Base-by-base conservation (phyloP, 345 rosid species). In the Ceriops zippeliana region DNA sequence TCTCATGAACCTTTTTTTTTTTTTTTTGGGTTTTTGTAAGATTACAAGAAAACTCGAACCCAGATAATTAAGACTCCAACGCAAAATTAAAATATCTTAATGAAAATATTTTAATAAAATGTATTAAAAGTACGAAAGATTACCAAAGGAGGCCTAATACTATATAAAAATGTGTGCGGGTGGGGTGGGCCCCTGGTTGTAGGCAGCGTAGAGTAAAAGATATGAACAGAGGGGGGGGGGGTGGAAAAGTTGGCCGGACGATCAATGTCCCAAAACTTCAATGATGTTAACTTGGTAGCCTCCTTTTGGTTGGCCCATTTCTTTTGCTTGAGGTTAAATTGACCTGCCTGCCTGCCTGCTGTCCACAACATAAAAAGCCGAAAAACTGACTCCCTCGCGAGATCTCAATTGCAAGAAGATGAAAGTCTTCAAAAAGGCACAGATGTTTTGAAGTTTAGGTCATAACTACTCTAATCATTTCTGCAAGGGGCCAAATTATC, bases 171-270 rank as follows among this genome's bases (percentile, higher is more conserved):
- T 9, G 30, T 9, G 30, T 9, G 58, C 58, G 1, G 58, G 58
- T 54, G 57, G 57, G 57, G n/a, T 52, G 58, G 28, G 58, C 16
- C 47, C 47, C 47, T 10, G 47, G 4, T 1, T 9, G 47, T 10
- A 11, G 15, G 5, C 16, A 22, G 49, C 66, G 71, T 62, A 62
- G 72, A 73, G 77, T 67, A 67, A 46, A 73, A 67, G 71, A 67
- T 17, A 73, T 20, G 7, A 24, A 0, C 5, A 19, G 2, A 34
- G 11, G 35, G 2, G 2, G 47, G 11, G 35, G 2, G 47, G 11
- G 35, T 46, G 63, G 22, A 56, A 54, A 53, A 22, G 71, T 42
- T 73, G 5, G 72, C 67, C 61, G 37, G 30, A 22, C 58, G 46
- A 61, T 58, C 65, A 73, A 73, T 73, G 38, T 38, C 56, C 56